Evolutionary conservation across 306 rosid species (phyloP).

Genomic region (Benincasa hispida): DNA sequence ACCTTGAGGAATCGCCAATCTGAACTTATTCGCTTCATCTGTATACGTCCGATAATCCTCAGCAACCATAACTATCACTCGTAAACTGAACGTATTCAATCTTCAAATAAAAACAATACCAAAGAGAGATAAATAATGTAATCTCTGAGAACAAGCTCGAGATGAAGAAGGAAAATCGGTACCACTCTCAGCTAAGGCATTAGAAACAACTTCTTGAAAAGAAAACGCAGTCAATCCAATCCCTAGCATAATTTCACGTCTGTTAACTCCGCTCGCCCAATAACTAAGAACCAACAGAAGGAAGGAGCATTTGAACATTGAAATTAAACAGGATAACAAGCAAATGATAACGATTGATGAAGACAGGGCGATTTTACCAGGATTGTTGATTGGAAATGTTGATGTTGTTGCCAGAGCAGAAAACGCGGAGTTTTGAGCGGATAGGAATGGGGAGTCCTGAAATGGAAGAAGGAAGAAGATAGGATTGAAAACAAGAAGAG

Average conservation of each 20-base stretch:
- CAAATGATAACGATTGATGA: neutral
- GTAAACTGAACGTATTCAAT: neutral
- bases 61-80: conserved; percentile 28
- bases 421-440: neutral
- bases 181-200: conserved; percentile 25
- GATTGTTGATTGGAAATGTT: neutral
- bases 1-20: conserved; percentile 72
- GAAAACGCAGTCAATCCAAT: conserved; percentile 20
- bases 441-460: neutral
- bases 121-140: neutral
- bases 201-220: conserved; percentile 14
- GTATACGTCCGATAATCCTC: conserved; percentile 45
- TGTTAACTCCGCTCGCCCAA: conserved; percentile 9
- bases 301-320: neutral
- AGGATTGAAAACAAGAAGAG: neutral
- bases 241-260: conserved; percentile 48
- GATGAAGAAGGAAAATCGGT: neutral
- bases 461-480: neutral
- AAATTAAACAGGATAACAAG: neutral
- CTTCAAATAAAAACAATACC: neutral
- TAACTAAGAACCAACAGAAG: neutral
- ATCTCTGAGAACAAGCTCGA: neutral
- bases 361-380: neutral
- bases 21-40: conserved; percentile 71
- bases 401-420: neutral